Evolutionary conservation across 345 rosid genomes (phyloP).

Genomic region (Garcia nutans): DNA sequence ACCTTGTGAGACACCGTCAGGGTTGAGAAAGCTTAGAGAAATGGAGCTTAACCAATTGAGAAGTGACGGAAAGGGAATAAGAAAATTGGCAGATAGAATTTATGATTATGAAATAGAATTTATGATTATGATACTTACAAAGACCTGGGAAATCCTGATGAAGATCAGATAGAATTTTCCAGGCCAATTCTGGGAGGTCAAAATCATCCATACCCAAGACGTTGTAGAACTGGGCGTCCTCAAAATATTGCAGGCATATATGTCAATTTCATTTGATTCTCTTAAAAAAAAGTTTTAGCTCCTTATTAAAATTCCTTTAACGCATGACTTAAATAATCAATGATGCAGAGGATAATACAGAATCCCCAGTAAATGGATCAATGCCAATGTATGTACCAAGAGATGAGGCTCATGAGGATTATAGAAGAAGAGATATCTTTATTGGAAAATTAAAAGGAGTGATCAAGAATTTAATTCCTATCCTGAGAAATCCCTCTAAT

Average conservation of each 20-base stretch:
- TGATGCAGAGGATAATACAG: slow-evolving; percentile 53
- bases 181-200: slow-evolving; percentile 75
- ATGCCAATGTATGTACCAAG: slow-evolving; percentile 80
- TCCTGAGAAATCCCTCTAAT: slow-evolving; percentile 44
- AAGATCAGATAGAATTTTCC: slow-evolving; percentile 33
- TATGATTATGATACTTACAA: slow-evolving; percentile 81
- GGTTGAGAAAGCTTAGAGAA: slow-evolving; percentile 59
- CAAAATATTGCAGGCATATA: slow-evolving; percentile 50
- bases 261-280: no score
- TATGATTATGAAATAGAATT: slow-evolving; percentile 77
- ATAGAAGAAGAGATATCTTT: slow-evolving; percentile 51
- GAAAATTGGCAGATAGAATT: slow-evolving; percentile 69
- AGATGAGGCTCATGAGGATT: slow-evolving; percentile 85
- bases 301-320: no score
- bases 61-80: slow-evolving; percentile 64
- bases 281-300: no score
- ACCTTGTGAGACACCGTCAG: slow-evolving; percentile 69
- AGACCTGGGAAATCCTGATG: slow-evolving; percentile 90
- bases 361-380: slow-evolving; percentile 83
- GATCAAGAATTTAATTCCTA: slow-evolving; percentile 78
- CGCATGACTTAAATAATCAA: not conserved
- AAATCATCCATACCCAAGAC: slow-evolving; percentile 69
- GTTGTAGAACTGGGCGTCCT: slow-evolving; percentile 87
- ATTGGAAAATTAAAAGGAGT: slow-evolving; percentile 68
- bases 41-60: slow-evolving; percentile 59